Conservation (phyloP, 208 protist species). For the Leishmania gerbilli region DNA sequence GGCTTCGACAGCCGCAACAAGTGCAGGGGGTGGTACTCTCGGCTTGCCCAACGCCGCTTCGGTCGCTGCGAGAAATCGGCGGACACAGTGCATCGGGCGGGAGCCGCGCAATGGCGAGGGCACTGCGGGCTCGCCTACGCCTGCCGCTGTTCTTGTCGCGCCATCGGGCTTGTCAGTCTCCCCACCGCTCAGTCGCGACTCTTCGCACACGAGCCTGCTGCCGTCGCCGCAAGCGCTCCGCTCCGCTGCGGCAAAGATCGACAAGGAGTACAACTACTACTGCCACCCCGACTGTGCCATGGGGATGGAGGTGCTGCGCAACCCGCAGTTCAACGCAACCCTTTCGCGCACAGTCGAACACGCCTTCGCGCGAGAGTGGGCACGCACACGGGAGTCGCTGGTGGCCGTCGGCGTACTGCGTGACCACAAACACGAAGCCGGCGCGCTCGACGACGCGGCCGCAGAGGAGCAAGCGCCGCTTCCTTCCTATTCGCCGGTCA, state of each 20-base stretch:
- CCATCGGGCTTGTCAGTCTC: conserved; percentile 3
- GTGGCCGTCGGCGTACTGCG: background rate
- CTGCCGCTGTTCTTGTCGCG: background rate
- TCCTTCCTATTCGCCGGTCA: background rate
- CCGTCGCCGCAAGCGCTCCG: conserved; percentile 15
- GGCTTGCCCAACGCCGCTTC: background rate
- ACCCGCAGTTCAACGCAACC: conserved; percentile 43
- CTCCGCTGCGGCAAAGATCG: conserved; percentile 14
- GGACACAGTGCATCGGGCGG: background rate
- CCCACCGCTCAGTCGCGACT: conserved; percentile 8
- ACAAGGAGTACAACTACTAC: conserved; percentile 37
- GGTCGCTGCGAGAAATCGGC: background rate
- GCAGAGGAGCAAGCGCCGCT: background rate
- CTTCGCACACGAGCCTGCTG: background rate
- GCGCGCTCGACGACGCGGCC: background rate
- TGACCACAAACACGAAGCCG: background rate
- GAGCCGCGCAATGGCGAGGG: background rate
- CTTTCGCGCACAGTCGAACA: conserved; percentile 46
- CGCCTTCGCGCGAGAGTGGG: conserved; percentile 41
- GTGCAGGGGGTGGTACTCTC: background rate
- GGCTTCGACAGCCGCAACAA: background rate
- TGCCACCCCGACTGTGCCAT: conserved; percentile 58
- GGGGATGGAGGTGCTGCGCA: conserved; percentile 47
- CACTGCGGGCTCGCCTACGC: background rate
- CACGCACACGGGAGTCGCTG: conserved; percentile 16